Conservation (phyloP, 1,139 yeast genomes). For the Suhomyces taliae region DNA sequence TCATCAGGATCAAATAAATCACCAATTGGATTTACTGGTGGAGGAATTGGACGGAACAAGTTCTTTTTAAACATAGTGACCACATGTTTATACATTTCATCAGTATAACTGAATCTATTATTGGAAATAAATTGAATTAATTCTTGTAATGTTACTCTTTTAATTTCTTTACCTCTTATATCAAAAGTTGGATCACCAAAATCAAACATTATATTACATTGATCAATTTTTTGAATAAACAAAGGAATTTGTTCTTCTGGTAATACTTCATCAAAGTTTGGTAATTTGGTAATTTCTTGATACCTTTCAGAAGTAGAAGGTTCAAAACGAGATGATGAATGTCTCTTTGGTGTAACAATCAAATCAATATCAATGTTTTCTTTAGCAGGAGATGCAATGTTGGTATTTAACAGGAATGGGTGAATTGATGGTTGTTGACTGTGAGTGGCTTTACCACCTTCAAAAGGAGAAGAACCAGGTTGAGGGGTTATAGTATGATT, state of each 20-base stretch:
- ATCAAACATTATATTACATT: constrained; percentile 92
- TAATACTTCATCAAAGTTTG: constrained; percentile 86
- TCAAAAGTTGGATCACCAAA: constrained; percentile 92
- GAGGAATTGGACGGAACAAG: constrained; percentile 93
- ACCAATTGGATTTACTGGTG: constrained; percentile 96
- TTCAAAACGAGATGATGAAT: constrained; percentile 90
- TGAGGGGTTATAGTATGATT: constrained; percentile 8
- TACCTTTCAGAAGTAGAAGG: constrained; percentile 64
- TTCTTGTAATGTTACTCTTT: constrained; percentile 82
- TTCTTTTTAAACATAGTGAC: constrained; percentile 88
- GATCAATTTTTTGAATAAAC: constrained; percentile 86
- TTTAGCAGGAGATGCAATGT: constrained; percentile 45
- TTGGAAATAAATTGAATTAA: constrained; percentile 83
- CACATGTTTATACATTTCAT: constrained; percentile 85
- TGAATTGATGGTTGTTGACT: constrained; percentile 32
- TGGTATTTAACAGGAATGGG: constrained; percentile 38
- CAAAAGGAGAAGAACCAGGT: constrained; percentile 13
- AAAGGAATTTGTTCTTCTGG: constrained; percentile 82
- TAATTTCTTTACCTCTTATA: constrained; percentile 88
- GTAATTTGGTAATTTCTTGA: constrained; percentile 74
- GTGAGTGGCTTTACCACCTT: constrained; percentile 20
- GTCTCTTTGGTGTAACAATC: constrained; percentile 78
- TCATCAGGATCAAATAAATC: constrained; percentile 97
- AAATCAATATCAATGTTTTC: constrained; percentile 48
- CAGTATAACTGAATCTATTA: constrained; percentile 81